Evolutionary conservation across 2,329 filamentous ascomycete genomes (phyloP), one percentile per base, ranked within the genome.

Genomic region (Scortechinia acanthostroma): DNA sequence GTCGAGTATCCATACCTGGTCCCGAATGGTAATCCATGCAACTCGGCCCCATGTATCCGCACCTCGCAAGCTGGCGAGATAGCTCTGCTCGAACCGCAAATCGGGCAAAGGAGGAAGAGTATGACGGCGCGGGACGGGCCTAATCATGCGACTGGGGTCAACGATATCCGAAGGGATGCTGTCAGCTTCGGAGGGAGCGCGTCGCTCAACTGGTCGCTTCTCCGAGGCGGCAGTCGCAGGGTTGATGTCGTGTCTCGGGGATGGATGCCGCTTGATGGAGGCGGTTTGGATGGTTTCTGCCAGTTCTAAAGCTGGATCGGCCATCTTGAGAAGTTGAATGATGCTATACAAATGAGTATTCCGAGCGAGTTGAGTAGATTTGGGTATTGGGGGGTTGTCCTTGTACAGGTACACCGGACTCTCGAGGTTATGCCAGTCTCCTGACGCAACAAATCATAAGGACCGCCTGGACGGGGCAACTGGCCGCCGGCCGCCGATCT

Each of bases 1-100:
- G 49, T 28, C 13, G 20, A 16, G 44, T 25, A 19, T 6, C 6
- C 63, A 43, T 69, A 93, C 86, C 77, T 96, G 93, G 64, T 98
- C 93, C 57, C 88, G 75, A 25, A 87, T 63, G 16, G 93, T 98
- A 53, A 98, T 91, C 69, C 85, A 86, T 4, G 78, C 74, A 22
- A 98, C 78, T 60, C 80, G 80, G 69, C 86, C 83, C 81, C 83
- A 91, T 20, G 80, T 82, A 52, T 93, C 79, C 25, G 90, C 89
- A 46, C 80, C 74, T 51, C 84, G 78, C 54, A 98, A 86, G 66
- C 90, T 95, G 55, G 87, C 85, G 46, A 98, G 76, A 64, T 98
- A 98, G 73, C 91, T 96, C 75, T 98, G 93, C 69, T 98, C 93
- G 66, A 97, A 97, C 37, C 93, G 80, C 52, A 98, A 71, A 67